Evolutionary conservation across 2,329 filamentous ascomycete genomes (phyloP).

Genomic region (Aaosphaeria arxii): DNA sequence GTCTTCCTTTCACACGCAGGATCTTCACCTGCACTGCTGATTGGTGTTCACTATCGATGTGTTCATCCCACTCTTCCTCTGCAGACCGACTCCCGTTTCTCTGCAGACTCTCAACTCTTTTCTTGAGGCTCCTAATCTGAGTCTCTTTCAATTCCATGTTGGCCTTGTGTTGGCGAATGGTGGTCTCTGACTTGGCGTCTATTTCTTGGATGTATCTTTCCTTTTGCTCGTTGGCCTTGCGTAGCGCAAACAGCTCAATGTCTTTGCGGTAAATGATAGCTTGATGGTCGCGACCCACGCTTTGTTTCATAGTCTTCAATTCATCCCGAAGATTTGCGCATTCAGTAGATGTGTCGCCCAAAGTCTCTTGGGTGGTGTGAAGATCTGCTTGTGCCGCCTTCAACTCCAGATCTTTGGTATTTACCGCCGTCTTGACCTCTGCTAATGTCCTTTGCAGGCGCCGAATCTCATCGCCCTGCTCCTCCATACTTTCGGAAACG

Average conservation of each 20-base stretch:
- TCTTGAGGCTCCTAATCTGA: constrained; percentile 25
- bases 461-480: constrained; percentile 25
- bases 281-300: constrained; percentile 29
- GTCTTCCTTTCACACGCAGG: constrained; percentile 24
- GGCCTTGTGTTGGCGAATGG: constrained; percentile 21
- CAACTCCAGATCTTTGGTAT: constrained; percentile 24
- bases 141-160: constrained; percentile 28
- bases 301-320: constrained; percentile 28
- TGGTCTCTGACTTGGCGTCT: constrained; percentile 24
- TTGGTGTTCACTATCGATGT: constrained; percentile 19
- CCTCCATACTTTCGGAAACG: constrained; percentile 1
- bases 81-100: constrained; percentile 12
- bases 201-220: constrained; percentile 29
- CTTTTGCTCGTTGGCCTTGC: constrained; percentile 34
- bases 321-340: constrained; percentile 27
- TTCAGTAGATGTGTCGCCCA: constrained; percentile 27
- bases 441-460: constrained; percentile 24
- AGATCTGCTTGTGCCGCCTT: constrained; percentile 21
- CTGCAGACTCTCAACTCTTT: constrained; percentile 25
- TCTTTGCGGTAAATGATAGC: constrained; percentile 33
- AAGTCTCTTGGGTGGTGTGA: constrained; percentile 23
- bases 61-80: constrained; percentile 5
- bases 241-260: constrained; percentile 35
- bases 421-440: constrained; percentile 23
- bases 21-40: constrained; percentile 27